These are phyloP conservation scores for Sphaerobolus stellatus DNA, from an alignment of 1,284 basidiomycete genomes.

Conservation along the genomic window DNA sequence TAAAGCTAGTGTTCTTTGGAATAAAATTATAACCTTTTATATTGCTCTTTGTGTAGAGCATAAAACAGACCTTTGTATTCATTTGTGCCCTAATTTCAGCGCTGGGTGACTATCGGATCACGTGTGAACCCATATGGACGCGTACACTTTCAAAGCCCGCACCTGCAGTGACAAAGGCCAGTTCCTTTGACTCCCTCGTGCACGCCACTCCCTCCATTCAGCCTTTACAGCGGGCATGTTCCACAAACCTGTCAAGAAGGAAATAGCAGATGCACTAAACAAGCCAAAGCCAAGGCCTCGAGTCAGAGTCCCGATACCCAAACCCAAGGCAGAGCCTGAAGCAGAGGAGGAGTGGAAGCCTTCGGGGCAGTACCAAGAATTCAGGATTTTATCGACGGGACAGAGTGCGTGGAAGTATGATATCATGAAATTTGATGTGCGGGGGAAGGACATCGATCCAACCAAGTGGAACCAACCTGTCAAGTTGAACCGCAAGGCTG, in stretches of 20 bases:
- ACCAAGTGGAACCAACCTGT: conserved; percentile 66
- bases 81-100: not conserved
- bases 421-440: conserved; percentile 77
- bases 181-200: not conserved
- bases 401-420: conserved; percentile 84
- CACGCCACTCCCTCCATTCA: not conserved
- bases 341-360: not conserved
- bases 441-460: conserved; percentile 57
- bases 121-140: not conserved
- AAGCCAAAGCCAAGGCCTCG: conserved; percentile 12
- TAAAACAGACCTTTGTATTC: not conserved
- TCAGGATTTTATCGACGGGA: conserved; percentile 69
- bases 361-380: conserved; percentile 42
- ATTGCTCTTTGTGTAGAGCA: not conserved
- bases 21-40: no score
- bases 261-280: no score
- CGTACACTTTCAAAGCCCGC: not conserved
- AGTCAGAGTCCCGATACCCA: not conserved
- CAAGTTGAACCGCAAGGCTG: conserved; percentile 83
- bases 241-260: conserved; percentile 11
- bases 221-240: conserved; percentile 9
- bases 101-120: not conserved
- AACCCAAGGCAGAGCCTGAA: conserved; percentile 1
- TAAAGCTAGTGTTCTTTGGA: no score
- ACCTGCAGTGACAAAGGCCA: not conserved